phyloP scores from a whole-genome alignment of 2,329 filamentous ascomycete species.

The Huntiella abstrusa region DNA sequence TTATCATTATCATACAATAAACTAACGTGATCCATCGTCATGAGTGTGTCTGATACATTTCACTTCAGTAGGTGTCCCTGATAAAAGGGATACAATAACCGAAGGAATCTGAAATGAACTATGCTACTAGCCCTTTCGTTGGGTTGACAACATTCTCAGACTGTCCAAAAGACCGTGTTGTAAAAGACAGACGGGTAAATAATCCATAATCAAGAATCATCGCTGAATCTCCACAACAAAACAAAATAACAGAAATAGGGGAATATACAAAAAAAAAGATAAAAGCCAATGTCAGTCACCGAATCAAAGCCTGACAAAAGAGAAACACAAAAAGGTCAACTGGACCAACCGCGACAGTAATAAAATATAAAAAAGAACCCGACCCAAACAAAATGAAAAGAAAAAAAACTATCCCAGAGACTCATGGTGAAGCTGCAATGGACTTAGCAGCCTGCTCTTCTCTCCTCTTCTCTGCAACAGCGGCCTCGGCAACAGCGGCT shows the following conservation, averaged over 20 bases:
- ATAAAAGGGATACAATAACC: too few species aligned
- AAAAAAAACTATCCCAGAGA: not conserved
- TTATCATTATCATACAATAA: slow-evolving; percentile 6
- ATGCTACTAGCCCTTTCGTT: too few species aligned
- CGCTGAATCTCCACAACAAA: not conserved
- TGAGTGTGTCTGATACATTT: too few species aligned
- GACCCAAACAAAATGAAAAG: not conserved
- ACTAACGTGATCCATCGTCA: not conserved
- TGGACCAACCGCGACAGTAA: not conserved
- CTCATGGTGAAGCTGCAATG: too few species aligned
- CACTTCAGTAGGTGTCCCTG: too few species aligned
- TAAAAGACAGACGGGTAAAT: not conserved
- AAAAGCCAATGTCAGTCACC: not conserved
- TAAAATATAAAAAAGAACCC: slow-evolving; percentile 3
- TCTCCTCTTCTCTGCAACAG: not conserved
- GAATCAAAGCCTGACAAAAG: not conserved
- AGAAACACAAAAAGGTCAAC: slow-evolving; percentile 1
- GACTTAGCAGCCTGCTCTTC: not conserved
- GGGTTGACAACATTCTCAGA: too few species aligned
- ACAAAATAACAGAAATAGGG: not conserved
- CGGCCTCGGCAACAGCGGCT: not conserved
- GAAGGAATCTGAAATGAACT: too few species aligned
- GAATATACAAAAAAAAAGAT: slow-evolving; percentile 2
- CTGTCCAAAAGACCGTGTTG: not conserved
- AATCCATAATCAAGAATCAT: not conserved